Evolutionary conservation across 1,139 yeast species (phyloP).

Genomic region (Nakaseomyces bracarensis): DNA sequence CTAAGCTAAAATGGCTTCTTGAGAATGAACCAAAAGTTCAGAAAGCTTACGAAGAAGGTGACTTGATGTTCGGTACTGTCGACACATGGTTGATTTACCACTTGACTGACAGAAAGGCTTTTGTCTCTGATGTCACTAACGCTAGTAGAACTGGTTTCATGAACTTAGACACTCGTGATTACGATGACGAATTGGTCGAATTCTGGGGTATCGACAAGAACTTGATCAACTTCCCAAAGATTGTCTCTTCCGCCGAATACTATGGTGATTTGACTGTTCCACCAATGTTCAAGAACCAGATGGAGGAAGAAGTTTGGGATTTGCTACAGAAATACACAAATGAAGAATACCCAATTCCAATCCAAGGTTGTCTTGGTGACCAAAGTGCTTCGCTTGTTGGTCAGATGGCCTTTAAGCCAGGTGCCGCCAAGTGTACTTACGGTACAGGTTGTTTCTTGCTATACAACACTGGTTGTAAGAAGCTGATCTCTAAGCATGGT

Average conservation of each 20-base stretch:
- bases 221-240: conserved; percentile 66
- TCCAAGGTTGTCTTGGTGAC: conserved; percentile 89
- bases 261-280: conserved; percentile 69
- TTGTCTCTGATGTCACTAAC: conserved; percentile 81
- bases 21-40: conserved; percentile 68
- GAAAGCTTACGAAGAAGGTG: conserved; percentile 64
- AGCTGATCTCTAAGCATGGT: conserved; percentile 65
- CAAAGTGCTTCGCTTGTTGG: conserved; percentile 93
- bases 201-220: conserved; percentile 74
- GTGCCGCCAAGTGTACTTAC: conserved; percentile 92
- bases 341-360: conserved; percentile 46
- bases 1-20: conserved; percentile 82
- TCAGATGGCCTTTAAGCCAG: conserved; percentile 74
- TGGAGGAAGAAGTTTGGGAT: conserved; percentile 42
- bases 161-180: conserved; percentile 69
- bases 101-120: conserved; percentile 62
- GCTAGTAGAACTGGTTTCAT: conserved; percentile 88
- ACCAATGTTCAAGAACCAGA: conserved; percentile 41
- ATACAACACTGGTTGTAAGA: conserved; percentile 72
- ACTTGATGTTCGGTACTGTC: conserved; percentile 86
- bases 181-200: conserved; percentile 66
- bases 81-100: conserved; percentile 92
- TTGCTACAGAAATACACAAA: conserved; percentile 16
- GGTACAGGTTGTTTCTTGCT: conserved; percentile 93
- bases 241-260: conserved; percentile 69